phyloP scores from a whole-genome alignment of 2,329 filamentous ascomycete species.

The Alternaria sp. region DNA sequence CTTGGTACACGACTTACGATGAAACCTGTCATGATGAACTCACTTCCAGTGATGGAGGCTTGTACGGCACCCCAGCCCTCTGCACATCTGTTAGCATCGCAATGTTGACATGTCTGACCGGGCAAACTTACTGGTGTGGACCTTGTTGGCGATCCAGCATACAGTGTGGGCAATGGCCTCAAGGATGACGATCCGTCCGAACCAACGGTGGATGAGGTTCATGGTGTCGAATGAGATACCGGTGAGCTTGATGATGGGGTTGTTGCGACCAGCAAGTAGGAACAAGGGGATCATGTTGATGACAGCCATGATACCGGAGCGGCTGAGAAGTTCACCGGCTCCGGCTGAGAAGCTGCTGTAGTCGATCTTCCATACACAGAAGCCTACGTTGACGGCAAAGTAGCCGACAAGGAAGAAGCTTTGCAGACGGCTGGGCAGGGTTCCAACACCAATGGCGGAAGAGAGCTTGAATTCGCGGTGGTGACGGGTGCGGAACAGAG shows the following conservation, averaged over 20 bases:
- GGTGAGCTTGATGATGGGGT: conserved; percentile 74
- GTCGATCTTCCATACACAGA: conserved; percentile 63
- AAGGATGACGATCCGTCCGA: conserved; percentile 75
- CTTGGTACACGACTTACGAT: conserved; percentile 62
- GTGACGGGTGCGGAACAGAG: conserved; percentile 56
- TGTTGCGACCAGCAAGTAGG: conserved; percentile 76
- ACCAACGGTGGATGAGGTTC: conserved; percentile 82
- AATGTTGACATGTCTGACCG: neutral
- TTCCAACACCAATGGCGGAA: conserved; percentile 57
- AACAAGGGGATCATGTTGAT: conserved; percentile 83
- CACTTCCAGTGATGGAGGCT: conserved; percentile 48
- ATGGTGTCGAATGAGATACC: conserved; percentile 82
- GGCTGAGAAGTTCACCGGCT: conserved; percentile 68
- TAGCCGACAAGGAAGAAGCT: conserved; percentile 56
- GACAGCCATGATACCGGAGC: conserved; percentile 71
- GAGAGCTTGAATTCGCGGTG: conserved; percentile 61
- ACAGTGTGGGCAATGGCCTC: conserved; percentile 72
- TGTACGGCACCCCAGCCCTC: conserved; percentile 59
- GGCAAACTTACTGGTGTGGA: conserved; percentile 42
- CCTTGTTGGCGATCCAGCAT: conserved; percentile 61
- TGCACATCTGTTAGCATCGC: conserved; percentile 32
- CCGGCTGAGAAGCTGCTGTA: conserved; percentile 75
- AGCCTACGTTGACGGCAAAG: conserved; percentile 56
- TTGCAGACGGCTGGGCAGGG: conserved; percentile 57
- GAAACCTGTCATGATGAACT: conserved; percentile 67